Percentiles rank a stretch among this genome's conserved stretches.
phyloP scores from a whole-genome alignment of 345 rosid species.

The Arabidopsis thaliana region DNA sequence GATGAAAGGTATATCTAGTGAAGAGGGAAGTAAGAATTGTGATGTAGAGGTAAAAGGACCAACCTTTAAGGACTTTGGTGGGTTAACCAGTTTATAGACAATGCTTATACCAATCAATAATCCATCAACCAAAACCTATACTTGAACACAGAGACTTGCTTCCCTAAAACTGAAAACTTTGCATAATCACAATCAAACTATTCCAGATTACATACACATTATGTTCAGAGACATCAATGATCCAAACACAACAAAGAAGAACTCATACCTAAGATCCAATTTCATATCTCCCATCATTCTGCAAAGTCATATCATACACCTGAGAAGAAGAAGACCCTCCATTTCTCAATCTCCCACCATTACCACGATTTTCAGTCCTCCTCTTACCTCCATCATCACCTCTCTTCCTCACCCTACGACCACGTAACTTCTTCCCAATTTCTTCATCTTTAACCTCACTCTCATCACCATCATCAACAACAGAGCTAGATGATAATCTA shows the following conservation, averaged over 20 bases:
- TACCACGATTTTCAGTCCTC: constrained; percentile 33
- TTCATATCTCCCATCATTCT: constrained; percentile 46
- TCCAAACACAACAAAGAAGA: constrained; percentile 5
- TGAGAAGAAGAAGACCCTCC: constrained; percentile 24
- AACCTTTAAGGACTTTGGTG: no score
- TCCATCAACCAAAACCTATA: background rate
- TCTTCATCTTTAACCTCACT: background rate
- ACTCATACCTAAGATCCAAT: constrained; percentile 38
- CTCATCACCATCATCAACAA: constrained; percentile 33
- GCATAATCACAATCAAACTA: background rate
- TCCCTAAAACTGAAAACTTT: background rate
- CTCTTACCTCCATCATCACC: constrained; percentile 38
- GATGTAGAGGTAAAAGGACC: background rate
- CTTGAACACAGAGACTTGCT: background rate
- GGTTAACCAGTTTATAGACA: no score
- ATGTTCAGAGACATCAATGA: constrained; percentile 29
- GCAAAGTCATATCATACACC: constrained; percentile 42
- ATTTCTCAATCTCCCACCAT: constrained; percentile 39
- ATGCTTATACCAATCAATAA: constrained; percentile 1
- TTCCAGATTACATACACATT: constrained; percentile 35
- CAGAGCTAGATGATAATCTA: constrained; percentile 19
- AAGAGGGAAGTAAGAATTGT: background rate
- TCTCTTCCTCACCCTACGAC: constrained; percentile 42
- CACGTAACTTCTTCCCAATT: constrained; percentile 5
- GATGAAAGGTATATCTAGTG: constrained; percentile 1